Evolutionary conservation across 345 rosid genomes (phyloP).

Genomic region (Eucalyptus sp.): DNA sequence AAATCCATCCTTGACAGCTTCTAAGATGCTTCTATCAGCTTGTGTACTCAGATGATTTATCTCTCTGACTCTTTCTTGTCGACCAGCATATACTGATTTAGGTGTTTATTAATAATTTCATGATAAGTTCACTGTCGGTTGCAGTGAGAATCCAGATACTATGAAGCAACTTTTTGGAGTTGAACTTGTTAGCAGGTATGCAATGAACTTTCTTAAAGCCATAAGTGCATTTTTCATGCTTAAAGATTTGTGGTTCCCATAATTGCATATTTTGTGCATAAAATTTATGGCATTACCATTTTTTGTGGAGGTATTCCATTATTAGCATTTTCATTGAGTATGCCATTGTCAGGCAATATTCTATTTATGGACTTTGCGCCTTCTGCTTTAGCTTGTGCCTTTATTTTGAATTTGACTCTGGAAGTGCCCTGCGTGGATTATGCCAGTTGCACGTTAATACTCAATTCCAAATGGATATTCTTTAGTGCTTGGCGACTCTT

Average conservation of each 20-base stretch:
- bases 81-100: neutral
- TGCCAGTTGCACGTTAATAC: neutral
- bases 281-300: neutral
- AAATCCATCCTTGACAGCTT: neutral
- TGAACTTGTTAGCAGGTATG: conserved; percentile 80
- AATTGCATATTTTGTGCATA: neutral
- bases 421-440: neutral
- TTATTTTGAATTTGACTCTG: neutral
- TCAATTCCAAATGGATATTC: neutral
- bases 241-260: neutral
- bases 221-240: neutral
- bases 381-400: neutral
- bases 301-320: neutral
- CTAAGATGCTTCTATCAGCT: neutral
- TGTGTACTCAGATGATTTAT: neutral
- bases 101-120: neutral
- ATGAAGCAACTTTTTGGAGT: conserved; percentile 77
- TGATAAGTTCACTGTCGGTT: neutral
- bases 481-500: neutral
- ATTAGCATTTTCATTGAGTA: neutral
- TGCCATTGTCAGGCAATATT: neutral
- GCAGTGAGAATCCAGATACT: conserved; percentile 63
- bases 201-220: neutral
- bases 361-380: neutral
- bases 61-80: neutral